These are phyloP conservation scores for Xylaria longipes DNA, from an alignment of 495 filamentous ascomycete genomes.

Conservation along the genomic window DNA sequence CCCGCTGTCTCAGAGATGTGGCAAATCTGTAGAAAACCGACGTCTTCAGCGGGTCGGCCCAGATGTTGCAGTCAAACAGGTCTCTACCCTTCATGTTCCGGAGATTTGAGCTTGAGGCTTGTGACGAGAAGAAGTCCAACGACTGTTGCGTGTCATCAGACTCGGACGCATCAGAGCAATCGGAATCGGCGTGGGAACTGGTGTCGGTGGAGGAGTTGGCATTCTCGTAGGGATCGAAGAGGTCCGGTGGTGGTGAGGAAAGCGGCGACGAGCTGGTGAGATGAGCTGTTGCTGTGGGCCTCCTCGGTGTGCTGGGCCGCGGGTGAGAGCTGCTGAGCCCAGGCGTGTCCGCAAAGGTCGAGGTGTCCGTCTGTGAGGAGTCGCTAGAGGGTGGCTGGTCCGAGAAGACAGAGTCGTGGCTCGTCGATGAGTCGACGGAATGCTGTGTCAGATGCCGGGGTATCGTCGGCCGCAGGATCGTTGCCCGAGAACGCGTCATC, in stretches of 20 bases:
- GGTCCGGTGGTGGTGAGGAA: conserved; percentile 52
- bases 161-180: conserved; percentile 43
- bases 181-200: conserved; percentile 37
- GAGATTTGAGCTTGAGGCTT: conserved; percentile 48
- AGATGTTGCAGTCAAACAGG: conserved; percentile 70
- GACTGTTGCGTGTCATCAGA: conserved; percentile 49
- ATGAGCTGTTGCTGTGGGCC: conserved; percentile 23
- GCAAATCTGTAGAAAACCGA: conserved; percentile 73
- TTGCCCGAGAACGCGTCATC: conserved; percentile 33
- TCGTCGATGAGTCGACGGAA: conserved; percentile 31
- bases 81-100: conserved; percentile 69
- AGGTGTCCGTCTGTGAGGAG: conserved; percentile 35
- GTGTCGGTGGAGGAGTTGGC: conserved; percentile 34
- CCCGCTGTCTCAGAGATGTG: conserved; percentile 64
- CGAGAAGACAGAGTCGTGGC: conserved; percentile 33
- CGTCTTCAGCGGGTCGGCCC: conserved; percentile 66
- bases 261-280: conserved; percentile 49
- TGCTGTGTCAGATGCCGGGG: conserved; percentile 30
- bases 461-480: conserved; percentile 30
- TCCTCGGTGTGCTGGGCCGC: conserved; percentile 32
- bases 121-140: conserved; percentile 48
- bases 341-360: conserved; percentile 14
- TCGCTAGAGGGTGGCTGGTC: conserved; percentile 26
- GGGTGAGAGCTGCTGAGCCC: background rate
- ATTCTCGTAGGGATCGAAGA: conserved; percentile 53